Conservation (phyloP, 2,329 filamentous ascomycete species). For the Aureobasidium pullulans region DNA sequence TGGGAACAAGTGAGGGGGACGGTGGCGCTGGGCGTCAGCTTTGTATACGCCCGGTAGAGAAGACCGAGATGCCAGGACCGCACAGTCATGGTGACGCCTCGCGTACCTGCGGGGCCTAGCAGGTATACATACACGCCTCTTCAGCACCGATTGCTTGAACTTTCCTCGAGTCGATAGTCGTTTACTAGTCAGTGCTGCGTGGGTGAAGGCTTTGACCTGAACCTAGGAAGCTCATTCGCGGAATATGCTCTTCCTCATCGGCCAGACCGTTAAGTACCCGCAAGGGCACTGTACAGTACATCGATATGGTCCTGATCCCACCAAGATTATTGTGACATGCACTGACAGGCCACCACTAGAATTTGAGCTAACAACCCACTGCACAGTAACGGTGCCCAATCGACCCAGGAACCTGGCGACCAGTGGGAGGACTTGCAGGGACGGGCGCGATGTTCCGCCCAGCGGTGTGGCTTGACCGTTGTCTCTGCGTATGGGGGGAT, state of each 20-base stretch:
- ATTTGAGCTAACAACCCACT: neutral
- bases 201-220: neutral
- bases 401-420: constrained; percentile 12
- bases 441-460: constrained; percentile 5
- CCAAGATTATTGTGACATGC: neutral
- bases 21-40: constrained; percentile 9
- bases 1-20: constrained; percentile 3
- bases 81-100: constrained; percentile 13
- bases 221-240: neutral
- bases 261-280: constrained; percentile 5
- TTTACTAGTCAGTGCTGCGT: constrained; percentile 3
- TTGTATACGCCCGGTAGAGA: constrained; percentile 6
- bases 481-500: neutral
- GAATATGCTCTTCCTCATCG: neutral
- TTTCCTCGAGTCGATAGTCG: constrained; percentile 2
- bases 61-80: neutral
- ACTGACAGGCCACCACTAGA: constrained; percentile 9
- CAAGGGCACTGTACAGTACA: neutral
- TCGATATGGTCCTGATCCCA: neutral
- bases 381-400: constrained; percentile 11
- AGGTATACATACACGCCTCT: neutral
- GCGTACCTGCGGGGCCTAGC: constrained; percentile 10
- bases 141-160: neutral
- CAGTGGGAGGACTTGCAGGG: neutral
- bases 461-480: constrained; percentile 14